phyloP scores from a whole-genome alignment of 2,329 filamentous ascomycete genomes.

The Stromatinia cepivora region DNA sequence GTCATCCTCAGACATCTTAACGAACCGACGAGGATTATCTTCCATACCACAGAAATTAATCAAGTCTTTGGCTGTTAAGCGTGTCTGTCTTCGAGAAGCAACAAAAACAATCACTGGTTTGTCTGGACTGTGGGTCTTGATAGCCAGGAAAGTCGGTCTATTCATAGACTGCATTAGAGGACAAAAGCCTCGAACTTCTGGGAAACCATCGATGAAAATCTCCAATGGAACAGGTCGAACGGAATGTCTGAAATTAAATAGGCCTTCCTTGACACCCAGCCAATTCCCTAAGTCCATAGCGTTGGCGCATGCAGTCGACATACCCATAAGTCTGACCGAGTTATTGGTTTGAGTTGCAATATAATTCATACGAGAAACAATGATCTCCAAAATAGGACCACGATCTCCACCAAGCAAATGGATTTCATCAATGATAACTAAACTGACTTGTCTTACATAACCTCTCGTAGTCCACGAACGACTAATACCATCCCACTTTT shows the following conservation, averaged over 20 bases:
- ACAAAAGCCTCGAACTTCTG: conserved; percentile 91
- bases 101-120: conserved; percentile 99
- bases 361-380: conserved; percentile 94
- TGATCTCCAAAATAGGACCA: conserved; percentile 97
- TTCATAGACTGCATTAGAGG: conserved; percentile 99
- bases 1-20: conserved; percentile 93
- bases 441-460: conserved; percentile 89
- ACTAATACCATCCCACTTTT: conserved; percentile 99
- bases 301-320: conserved; percentile 98
- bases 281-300: conserved; percentile 92
- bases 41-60: conserved; percentile 99
- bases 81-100: conserved; percentile 89
- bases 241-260: conserved; percentile 97
- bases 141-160: conserved; percentile 89
- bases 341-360: conserved; percentile 92
- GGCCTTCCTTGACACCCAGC: conserved; percentile 91
- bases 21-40: conserved; percentile 90
- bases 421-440: conserved; percentile 98
- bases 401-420: conserved; percentile 95
- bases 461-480: conserved; percentile 98
- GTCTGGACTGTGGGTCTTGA: conserved; percentile 92
- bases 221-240: conserved; percentile 94
- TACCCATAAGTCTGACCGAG: conserved; percentile 87
- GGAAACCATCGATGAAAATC: conserved; percentile 96
- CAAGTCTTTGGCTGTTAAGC: conserved; percentile 90